A percentile compares a stretch with the other conserved stretches of the same genome.
These are phyloP conservation scores for Acorus calamus DNA, from an alignment of 106 monocot species.

Conservation along the genomic window DNA sequence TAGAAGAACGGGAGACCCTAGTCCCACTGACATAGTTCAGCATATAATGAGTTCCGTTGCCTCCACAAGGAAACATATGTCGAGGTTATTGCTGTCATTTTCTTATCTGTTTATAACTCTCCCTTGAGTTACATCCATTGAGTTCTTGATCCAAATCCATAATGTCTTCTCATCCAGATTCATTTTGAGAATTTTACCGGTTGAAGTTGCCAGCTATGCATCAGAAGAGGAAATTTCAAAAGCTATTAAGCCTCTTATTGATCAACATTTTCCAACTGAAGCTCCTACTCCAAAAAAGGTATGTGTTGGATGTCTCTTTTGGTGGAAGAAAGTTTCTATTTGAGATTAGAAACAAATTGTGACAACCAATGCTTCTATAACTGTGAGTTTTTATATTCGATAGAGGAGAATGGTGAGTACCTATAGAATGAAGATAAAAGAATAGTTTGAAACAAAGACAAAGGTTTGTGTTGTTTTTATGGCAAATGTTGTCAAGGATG, in stretches of 20 bases:
- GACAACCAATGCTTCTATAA: no score
- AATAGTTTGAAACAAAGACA: no score
- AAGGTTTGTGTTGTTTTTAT: no score
- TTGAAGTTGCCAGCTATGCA: constrained; percentile 85
- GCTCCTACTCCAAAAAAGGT: constrained; percentile 57
- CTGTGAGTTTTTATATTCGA: no score
- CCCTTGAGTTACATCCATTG: neutral
- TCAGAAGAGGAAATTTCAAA: constrained; percentile 87
- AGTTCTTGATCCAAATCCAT: constrained; percentile 1
- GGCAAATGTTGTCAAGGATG: no score
- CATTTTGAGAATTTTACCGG: constrained; percentile 84
- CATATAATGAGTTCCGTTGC: constrained; percentile 72
- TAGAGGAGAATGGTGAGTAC: no score
- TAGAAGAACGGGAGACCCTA: constrained; percentile 56
- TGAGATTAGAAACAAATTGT: no score
- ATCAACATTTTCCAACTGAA: constrained; percentile 62
- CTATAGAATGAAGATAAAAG: no score
- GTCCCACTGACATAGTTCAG: constrained; percentile 59
- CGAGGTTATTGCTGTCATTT: neutral
- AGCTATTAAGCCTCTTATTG: constrained; percentile 74
- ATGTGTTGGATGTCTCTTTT: neutral
- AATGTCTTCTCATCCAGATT: constrained; percentile 43
- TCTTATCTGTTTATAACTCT: neutral
- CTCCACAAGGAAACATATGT: constrained; percentile 61
- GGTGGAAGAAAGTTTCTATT: no score